A percentile compares a stretch with the other conserved stretches of the same genome.
phyloP scores from a whole-genome alignment of 2,329 filamentous ascomycete species.

The Colletotrichum tanaceti region DNA sequence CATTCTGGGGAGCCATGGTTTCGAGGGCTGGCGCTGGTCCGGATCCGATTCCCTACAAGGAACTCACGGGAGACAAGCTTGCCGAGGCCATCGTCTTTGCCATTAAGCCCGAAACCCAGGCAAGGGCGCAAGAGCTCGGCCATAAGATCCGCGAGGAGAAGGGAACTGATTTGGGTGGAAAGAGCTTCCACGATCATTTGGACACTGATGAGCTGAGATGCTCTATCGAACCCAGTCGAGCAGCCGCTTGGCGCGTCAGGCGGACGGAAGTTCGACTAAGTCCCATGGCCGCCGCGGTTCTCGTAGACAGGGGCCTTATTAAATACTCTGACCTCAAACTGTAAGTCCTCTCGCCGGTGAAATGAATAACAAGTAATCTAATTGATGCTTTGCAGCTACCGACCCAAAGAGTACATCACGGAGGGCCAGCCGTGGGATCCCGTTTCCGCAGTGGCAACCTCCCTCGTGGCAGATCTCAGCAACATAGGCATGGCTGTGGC shows the following conservation, averaged over 20 bases:
- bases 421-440: conserved; percentile 84
- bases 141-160: conserved; percentile 74
- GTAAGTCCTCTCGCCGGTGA: conserved; percentile 56
- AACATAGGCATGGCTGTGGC: conserved; percentile 85
- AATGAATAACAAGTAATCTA: too few species aligned
- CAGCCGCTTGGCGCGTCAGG: conserved; percentile 81
- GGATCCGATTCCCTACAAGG: conserved; percentile 74
- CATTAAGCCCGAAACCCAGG: conserved; percentile 68
- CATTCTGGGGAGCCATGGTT: conserved; percentile 85
- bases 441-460: conserved; percentile 79
- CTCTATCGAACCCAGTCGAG: conserved; percentile 72
- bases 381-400: conserved; percentile 53
- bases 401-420: conserved; percentile 75
- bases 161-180: conserved; percentile 71
- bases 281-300: conserved; percentile 75
- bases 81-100: conserved; percentile 72
- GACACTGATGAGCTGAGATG: conserved; percentile 76
- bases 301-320: conserved; percentile 73
- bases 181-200: conserved; percentile 78
- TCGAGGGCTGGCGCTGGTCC: conserved; percentile 78
- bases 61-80: conserved; percentile 73
- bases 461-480: conserved; percentile 84
- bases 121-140: conserved; percentile 69
- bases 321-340: conserved; percentile 79
- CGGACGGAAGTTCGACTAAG: conserved; percentile 76